Conservation (phyloP, 306 rosid species). For the Mimosa pudica region DNA sequence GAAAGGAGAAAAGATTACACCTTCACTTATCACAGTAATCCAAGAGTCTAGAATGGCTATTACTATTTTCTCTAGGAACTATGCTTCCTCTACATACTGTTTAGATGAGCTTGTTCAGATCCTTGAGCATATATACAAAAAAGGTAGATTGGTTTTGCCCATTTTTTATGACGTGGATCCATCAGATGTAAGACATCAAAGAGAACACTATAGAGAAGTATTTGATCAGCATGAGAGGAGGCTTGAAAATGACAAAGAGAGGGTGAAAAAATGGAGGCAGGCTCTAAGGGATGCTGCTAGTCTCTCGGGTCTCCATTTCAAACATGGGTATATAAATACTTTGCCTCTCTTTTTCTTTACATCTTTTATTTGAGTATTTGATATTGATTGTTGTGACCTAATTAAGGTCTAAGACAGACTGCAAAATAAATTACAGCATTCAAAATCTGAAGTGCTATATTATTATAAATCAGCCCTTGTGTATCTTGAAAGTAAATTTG, state of each 20-base stretch:
- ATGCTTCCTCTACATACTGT: neutral
- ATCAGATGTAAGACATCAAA: neutral
- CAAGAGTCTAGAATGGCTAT: neutral
- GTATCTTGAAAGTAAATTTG: neutral
- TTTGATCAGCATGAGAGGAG: neutral
- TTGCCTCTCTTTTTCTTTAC: neutral
- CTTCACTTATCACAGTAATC: neutral
- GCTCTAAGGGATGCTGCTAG: neutral
- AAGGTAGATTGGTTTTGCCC: neutral
- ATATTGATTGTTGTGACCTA: neutral
- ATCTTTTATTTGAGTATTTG: neutral
- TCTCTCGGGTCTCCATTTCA: neutral
- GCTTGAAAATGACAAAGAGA: neutral
- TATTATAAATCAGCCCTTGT: neutral
- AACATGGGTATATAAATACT: neutral
- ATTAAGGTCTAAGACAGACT: neutral
- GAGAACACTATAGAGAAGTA: neutral
- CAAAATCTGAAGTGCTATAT: neutral
- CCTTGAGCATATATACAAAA: neutral
- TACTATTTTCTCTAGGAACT: conserved; percentile 1
- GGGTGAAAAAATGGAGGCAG: neutral
- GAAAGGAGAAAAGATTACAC: neutral
- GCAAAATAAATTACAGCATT: neutral
- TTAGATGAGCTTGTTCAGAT: conserved; percentile 1
- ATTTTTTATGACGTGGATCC: neutral